These are phyloP conservation scores for Exophiala oligosperma DNA, from an alignment of 2,329 filamentous ascomycete genomes.

Conservation along the genomic window DNA sequence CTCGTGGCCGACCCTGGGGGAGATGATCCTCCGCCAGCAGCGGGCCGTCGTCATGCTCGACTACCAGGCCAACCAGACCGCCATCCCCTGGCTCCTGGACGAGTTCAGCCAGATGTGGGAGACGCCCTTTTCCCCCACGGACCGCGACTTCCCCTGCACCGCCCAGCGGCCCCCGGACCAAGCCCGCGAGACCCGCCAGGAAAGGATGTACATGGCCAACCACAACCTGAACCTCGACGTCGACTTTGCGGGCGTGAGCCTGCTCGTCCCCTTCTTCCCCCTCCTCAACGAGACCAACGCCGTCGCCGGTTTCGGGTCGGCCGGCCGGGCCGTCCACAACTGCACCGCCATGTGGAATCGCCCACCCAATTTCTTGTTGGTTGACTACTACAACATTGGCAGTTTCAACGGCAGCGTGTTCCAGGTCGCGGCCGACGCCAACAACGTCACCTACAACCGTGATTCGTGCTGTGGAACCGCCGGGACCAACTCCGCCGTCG, in stretches of 20 bases:
- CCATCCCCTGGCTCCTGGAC: slow-evolving; percentile 81
- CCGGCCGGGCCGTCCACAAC: slow-evolving; percentile 64
- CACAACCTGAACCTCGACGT: slow-evolving; percentile 87
- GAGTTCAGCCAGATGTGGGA: slow-evolving; percentile 90
- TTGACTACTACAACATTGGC: slow-evolving; percentile 81
- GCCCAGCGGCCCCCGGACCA: slow-evolving; percentile 70
- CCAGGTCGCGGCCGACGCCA: slow-evolving; percentile 67
- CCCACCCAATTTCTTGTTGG: slow-evolving; percentile 75
- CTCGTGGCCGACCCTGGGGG: slow-evolving; percentile 80
- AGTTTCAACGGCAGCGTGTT: slow-evolving; percentile 72
- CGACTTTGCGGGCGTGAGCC: slow-evolving; percentile 60
- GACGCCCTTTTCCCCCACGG: slow-evolving; percentile 76
- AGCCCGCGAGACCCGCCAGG: slow-evolving; percentile 48
- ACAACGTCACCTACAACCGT: slow-evolving; percentile 68
- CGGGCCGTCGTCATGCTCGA: slow-evolving; percentile 81
- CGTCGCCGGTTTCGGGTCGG: slow-evolving; percentile 62
- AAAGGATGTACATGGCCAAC: slow-evolving; percentile 78
- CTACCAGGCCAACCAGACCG: slow-evolving; percentile 76
- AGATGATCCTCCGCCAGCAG: slow-evolving; percentile 70
- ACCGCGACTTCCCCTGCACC: slow-evolving; percentile 72
- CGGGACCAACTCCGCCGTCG: slow-evolving; percentile 7
- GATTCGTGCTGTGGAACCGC: slow-evolving; percentile 38
- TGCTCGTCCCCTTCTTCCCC: slow-evolving; percentile 72
- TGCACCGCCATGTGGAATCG: slow-evolving; percentile 66
- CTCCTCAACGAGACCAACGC: slow-evolving; percentile 72